These are phyloP conservation scores for Gleditsia sinensis DNA, from an alignment of 306 rosid species.

Conservation along the genomic window DNA sequence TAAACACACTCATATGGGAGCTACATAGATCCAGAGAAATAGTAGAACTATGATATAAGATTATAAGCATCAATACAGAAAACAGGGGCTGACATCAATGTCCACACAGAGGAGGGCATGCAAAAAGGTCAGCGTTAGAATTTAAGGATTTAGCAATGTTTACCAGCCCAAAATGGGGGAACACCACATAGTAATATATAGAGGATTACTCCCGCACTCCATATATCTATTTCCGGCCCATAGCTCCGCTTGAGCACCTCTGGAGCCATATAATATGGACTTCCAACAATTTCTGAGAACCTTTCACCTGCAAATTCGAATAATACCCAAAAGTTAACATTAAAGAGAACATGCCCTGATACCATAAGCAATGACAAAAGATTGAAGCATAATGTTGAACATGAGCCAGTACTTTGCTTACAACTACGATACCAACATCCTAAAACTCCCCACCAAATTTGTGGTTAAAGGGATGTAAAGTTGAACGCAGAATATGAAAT, in stretches of 20 bases:
- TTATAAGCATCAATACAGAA: background rate
- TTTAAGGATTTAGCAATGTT: slow-evolving; percentile 9
- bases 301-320: slow-evolving; percentile 52
- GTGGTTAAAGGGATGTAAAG: background rate
- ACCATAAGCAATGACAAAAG: background rate
- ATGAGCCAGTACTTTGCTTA: background rate
- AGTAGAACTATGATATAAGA: background rate
- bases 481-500: background rate
- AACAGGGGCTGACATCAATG: background rate
- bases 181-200: slow-evolving; percentile 79
- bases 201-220: slow-evolving; percentile 91
- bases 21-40: background rate
- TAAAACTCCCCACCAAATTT: background rate
- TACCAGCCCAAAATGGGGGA: slow-evolving; percentile 92
- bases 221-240: slow-evolving; percentile 84
- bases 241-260: slow-evolving; percentile 82
- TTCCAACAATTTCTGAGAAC: slow-evolving; percentile 83
- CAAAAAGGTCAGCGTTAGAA: slow-evolving; percentile 3
- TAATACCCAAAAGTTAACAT: background rate
- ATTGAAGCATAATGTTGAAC: background rate
- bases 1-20: background rate
- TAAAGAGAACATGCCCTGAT: slow-evolving; percentile 1
- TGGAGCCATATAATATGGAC: slow-evolving; percentile 89
- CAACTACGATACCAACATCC: slow-evolving; percentile 24
- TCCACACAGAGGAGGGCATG: background rate